These are phyloP conservation scores for Davidsoniella neocaledoniae DNA, from an alignment of 2,329 filamentous ascomycete genomes.

Conservation along the genomic window DNA sequence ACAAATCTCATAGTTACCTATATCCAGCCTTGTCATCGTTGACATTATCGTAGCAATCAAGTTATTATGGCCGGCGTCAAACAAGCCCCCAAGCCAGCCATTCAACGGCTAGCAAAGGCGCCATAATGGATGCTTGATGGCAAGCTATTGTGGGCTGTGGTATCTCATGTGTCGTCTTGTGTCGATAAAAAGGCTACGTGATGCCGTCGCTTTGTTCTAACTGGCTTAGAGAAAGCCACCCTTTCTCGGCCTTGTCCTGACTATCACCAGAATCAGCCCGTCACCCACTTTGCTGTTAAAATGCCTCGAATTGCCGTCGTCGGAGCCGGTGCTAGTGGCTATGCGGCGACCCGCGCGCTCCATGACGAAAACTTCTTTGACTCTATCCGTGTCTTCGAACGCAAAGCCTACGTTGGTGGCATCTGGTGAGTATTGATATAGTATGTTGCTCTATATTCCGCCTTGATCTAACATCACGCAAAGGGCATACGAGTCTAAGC, in stretches of 20 bases:
- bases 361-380: conserved; percentile 41
- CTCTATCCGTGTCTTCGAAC: conserved; percentile 43
- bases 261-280: neutral
- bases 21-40: no score
- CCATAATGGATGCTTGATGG: no score
- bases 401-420: conserved; percentile 41
- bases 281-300: neutral
- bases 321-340: conserved; percentile 42
- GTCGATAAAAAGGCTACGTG: neutral
- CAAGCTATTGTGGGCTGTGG: no score
- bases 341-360: conserved; percentile 43
- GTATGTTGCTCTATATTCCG: neutral
- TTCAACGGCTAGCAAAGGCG: no score
- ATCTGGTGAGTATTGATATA: conserved; percentile 33
- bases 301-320: conserved; percentile 35
- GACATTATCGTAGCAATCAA: no score
- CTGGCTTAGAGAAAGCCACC: neutral
- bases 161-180: no score
- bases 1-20: no score
- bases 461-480: neutral
- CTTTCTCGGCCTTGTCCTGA: neutral
- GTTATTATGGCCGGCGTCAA: no score
- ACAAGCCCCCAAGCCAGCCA: no score
- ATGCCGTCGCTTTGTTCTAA: no score
- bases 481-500: conserved; percentile 3